Base-by-base conservation (phyloP, 352 stramenopile species). In the Phytophthora pluvialis region DNA sequence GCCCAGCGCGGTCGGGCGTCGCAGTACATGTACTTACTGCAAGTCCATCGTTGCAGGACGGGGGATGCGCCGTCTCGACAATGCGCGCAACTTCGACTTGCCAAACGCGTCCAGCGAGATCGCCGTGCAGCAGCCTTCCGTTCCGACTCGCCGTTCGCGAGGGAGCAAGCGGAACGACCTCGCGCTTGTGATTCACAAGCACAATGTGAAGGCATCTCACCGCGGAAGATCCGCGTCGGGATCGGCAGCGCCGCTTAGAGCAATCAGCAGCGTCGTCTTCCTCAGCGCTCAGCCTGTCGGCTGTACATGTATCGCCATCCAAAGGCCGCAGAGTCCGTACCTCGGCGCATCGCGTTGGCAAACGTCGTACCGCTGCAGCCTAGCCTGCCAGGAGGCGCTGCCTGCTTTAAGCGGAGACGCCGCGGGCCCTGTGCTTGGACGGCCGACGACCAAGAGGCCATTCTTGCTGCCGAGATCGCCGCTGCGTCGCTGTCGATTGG, bases 61-160 rank as follows among this genome's bases (percentile, higher is more conserved):
- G 11, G 56, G 50, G 63, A 70, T 66, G 54, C 25, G 21, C 43
- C 29, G 55, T 44, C 40, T 61, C 56, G 47, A 60, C 48, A 64
- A 65, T 65, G 12, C 26, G 31, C 29, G 51, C 39, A 64, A 64
- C 45, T 68, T 65, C 59, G 49, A 55, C 59, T 60, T 61, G 40
- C 26, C 31, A 44, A 47, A 60, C 31, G 47, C 59, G 63, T 67
- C 63, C 63, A 71, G 54, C 62, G 62, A 70, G 62, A 65, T 43
- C 9, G 32, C 18, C 5, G n/a, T 47, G 8, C 18, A 8, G 40
- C 40, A 29, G 32, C 35, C 42, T 15, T 39, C 54, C 6, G 8
- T 42, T 57, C 47, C 51, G 60, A 43, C 28, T 55, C 47, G 60
- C 25, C 11, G 31, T 3, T n/a, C n/a, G n/a, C n/a, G 45, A 57